Evolutionary conservation across 1,284 basidiomycete species (phyloP).

Genomic region (Fomitopsis schrenkii): DNA sequence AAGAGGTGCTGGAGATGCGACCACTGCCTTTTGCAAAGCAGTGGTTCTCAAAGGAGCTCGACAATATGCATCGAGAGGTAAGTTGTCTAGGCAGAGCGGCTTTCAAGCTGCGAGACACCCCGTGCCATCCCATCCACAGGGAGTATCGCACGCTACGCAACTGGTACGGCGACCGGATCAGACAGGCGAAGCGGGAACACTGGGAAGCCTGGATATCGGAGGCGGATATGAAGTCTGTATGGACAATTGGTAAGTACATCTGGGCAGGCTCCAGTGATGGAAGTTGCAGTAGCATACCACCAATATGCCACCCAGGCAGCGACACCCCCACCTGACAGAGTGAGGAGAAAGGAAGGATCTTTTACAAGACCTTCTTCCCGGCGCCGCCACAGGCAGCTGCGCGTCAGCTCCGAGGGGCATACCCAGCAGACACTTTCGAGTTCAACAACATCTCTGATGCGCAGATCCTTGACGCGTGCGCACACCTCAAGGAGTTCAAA

Average conservation of each 20-base stretch:
- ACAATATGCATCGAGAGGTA: conserved; percentile 3
- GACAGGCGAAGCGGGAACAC: conserved; percentile 26
- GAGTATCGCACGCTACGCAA: conserved; percentile 17
- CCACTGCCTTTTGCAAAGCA: conserved; percentile 23
- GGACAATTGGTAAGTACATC: conserved; percentile 15
- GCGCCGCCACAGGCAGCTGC: too few relatives aligned
- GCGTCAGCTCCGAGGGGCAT: too few relatives aligned
- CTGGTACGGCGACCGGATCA: conserved; percentile 26
- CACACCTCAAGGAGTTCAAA: conserved; percentile 21
- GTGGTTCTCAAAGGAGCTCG: conserved; percentile 26
- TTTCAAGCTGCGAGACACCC: conserved; percentile 29
- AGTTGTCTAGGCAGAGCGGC: conserved; percentile 25
- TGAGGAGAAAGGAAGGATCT: conserved; percentile 22
- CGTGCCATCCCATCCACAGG: conserved; percentile 22
- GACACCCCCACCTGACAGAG: conserved; percentile 12
- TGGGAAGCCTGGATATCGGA: conserved; percentile 16
- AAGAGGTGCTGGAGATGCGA: conserved; percentile 19
- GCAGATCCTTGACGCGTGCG: too few relatives aligned
- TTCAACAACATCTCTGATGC: too few relatives aligned
- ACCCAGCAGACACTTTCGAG: too few relatives aligned
- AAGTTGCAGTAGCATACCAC: conserved; percentile 27
- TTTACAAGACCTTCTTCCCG: conserved; percentile 9
- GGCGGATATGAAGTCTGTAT: too few relatives aligned
- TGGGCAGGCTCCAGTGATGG: conserved; percentile 25
- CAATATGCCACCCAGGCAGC: conserved; percentile 8